Conservation (phyloP, 1,284 basidiomycete genomes). For the Phylloboletellus chloephorus region DNA sequence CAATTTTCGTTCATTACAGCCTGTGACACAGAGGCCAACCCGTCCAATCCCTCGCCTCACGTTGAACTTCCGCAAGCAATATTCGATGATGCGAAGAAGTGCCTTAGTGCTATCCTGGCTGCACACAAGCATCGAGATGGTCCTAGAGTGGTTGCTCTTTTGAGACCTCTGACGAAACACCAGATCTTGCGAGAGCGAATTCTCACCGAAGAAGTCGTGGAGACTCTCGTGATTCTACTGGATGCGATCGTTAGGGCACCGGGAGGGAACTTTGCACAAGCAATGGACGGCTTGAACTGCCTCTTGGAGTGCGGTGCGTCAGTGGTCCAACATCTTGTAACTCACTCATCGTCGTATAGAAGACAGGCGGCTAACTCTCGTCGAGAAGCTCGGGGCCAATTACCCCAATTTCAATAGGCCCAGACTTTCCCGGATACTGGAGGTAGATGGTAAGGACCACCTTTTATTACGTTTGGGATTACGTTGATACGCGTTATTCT, state of each 20-base stretch:
- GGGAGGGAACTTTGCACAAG: conserved; percentile 14
- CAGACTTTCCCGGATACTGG: conserved; percentile 18
- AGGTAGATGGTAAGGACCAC: conserved; percentile 8
- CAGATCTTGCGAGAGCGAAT: conserved; percentile 11
- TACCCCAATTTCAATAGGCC: neutral
- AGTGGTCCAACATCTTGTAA: neutral
- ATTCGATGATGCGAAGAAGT: conserved; percentile 9
- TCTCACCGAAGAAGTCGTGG: conserved; percentile 16
- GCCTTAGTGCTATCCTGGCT: conserved; percentile 12
- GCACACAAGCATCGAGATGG: conserved; percentile 14
- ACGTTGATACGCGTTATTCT: neutral
- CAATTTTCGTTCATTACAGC: conserved; percentile 4
- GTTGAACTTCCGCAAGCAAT: neutral
- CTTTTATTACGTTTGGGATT: neutral
- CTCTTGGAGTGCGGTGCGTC: conserved; percentile 23
- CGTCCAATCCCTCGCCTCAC: neutral
- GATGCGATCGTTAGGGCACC: conserved; percentile 9
- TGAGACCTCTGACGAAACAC: conserved; percentile 20
- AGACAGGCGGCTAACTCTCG: conserved; percentile 5
- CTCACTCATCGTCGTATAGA: conserved; percentile 10
- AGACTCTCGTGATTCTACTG: conserved; percentile 13
- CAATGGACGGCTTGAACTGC: conserved; percentile 22
- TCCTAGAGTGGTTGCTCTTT: conserved; percentile 22
- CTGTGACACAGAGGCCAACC: conserved; percentile 1
- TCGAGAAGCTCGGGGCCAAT: conserved; percentile 10